Percentiles rank a stretch among this genome's conserved stretches.
These are phyloP conservation scores for Harrya chromipes DNA, from an alignment of 768 basidiomycete species.

Conservation along the genomic window DNA sequence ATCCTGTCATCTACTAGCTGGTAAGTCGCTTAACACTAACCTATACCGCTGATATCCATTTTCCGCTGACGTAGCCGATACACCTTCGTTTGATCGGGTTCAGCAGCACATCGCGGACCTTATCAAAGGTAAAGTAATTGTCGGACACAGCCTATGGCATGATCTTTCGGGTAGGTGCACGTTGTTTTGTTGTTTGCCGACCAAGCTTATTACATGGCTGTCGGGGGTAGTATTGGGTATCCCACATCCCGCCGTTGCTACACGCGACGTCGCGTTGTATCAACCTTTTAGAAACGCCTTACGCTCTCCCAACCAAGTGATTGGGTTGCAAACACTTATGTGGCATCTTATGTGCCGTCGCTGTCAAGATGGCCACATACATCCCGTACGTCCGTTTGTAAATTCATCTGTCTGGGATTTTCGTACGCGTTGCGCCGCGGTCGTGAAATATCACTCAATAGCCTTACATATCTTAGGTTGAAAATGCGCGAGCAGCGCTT, in stretches of 20 bases:
- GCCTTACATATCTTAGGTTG: constrained; percentile 46
- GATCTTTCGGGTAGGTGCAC: constrained; percentile 64
- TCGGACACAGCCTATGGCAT: constrained; percentile 79
- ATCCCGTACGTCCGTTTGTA: constrained; percentile 54
- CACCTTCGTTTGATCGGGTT: constrained; percentile 56
- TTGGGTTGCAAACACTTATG: constrained; percentile 75
- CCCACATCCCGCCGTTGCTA: constrained; percentile 72
- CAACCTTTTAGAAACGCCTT: constrained; percentile 75
- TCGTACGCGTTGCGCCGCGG: constrained; percentile 1
- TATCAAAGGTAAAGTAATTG: constrained; percentile 66
- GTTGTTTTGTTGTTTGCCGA: not conserved
- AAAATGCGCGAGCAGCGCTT: constrained; percentile 65
- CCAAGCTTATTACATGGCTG: constrained; percentile 12
- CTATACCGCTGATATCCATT: constrained; percentile 2
- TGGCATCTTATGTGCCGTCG: constrained; percentile 82
- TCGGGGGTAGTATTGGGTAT: constrained; percentile 64
- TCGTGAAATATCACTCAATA: constrained; percentile 11
- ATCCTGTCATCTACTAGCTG: constrained; percentile 36
- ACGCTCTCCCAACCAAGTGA: constrained; percentile 58
- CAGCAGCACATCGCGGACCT: constrained; percentile 64
- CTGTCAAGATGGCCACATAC: constrained; percentile 67
- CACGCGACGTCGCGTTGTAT: constrained; percentile 79
- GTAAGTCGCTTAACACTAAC: constrained; percentile 29
- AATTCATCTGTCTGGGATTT: not conserved
- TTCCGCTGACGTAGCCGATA: constrained; percentile 26